Conservation (phyloP, 2,329 filamentous ascomycete genomes). For the Penicillium sp. region DNA sequence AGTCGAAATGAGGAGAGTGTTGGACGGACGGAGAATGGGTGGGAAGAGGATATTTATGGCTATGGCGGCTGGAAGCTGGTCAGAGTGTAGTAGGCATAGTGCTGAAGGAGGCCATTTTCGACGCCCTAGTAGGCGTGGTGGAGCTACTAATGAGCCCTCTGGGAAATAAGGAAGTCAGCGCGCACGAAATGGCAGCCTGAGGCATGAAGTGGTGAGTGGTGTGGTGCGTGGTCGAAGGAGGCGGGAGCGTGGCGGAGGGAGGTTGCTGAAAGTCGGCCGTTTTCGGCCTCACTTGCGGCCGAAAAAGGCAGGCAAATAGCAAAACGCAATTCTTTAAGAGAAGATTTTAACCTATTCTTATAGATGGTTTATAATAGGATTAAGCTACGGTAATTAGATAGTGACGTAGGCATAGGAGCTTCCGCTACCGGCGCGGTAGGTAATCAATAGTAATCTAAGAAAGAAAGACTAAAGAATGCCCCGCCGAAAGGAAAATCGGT, state of each 20-base stretch:
- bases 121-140: background rate
- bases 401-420: too few relatives aligned
- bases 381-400: too few relatives aligned
- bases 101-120: background rate
- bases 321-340: conserved; percentile 9
- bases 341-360: too few relatives aligned
- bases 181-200: background rate
- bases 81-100: background rate
- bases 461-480: too few relatives aligned
- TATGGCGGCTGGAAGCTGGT: background rate
- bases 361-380: too few relatives aligned
- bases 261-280: conserved; percentile 15
- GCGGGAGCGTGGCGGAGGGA: conserved; percentile 17
- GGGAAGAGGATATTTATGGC: background rate
- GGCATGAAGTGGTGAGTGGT: conserved; percentile 4
- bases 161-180: background rate
- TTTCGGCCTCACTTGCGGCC: conserved; percentile 12
- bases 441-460: too few relatives aligned
- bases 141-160: background rate
- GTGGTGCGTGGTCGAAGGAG: conserved; percentile 11
- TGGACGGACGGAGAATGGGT: background rate
- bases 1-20: background rate
- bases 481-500: too few relatives aligned
- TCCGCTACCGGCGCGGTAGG: too few relatives aligned
- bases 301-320: conserved; percentile 16